Conservation (phyloP, 495 filamentous ascomycete species). For the Hypoxylon crocopeplum region DNA sequence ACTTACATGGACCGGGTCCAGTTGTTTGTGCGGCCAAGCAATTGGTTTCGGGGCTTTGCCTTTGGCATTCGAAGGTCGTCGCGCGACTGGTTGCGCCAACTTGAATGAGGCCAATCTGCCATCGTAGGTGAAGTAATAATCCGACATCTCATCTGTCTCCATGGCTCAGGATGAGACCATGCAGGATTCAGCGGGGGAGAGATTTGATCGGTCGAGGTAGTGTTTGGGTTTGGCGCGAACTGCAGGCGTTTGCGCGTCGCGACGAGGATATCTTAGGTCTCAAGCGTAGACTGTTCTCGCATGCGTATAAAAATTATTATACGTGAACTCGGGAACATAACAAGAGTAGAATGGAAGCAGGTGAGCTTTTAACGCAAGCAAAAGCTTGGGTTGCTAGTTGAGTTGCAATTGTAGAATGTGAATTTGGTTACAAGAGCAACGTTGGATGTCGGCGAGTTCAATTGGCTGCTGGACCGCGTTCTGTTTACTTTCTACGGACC, state of each 20-base stretch:
- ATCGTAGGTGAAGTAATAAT: slow-evolving; percentile 64
- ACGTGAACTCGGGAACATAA: not conserved
- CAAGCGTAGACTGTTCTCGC: not conserved
- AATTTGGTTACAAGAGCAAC: slow-evolving; percentile 1
- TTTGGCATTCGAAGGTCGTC: slow-evolving; percentile 71
- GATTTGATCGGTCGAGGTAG: not conserved
- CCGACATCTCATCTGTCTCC: slow-evolving; percentile 43
- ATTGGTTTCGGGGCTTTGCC: slow-evolving; percentile 61
- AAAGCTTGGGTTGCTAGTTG: not conserved
- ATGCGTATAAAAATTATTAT: not conserved
- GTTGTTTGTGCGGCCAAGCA: slow-evolving; percentile 77
- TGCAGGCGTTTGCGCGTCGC: slow-evolving; percentile 14
- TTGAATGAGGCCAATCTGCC: slow-evolving; percentile 81
- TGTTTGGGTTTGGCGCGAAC: slow-evolving; percentile 4
- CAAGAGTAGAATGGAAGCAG: not conserved
- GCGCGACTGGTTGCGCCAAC: slow-evolving; percentile 60
- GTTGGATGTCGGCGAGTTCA: slow-evolving; percentile 2
- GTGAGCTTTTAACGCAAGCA: not conserved
- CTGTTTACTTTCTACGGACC: slow-evolving; percentile 37
- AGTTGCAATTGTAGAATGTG: not conserved
- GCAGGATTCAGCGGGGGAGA: not conserved
- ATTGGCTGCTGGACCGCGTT: slow-evolving; percentile 36
- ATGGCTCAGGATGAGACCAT: slow-evolving; percentile 9
- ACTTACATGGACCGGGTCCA: slow-evolving; percentile 70
- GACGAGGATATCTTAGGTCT: not conserved